These are phyloP conservation scores for Aspergillus uvarum DNA, from an alignment of 2,329 filamentous ascomycete genomes.

Conservation along the genomic window DNA sequence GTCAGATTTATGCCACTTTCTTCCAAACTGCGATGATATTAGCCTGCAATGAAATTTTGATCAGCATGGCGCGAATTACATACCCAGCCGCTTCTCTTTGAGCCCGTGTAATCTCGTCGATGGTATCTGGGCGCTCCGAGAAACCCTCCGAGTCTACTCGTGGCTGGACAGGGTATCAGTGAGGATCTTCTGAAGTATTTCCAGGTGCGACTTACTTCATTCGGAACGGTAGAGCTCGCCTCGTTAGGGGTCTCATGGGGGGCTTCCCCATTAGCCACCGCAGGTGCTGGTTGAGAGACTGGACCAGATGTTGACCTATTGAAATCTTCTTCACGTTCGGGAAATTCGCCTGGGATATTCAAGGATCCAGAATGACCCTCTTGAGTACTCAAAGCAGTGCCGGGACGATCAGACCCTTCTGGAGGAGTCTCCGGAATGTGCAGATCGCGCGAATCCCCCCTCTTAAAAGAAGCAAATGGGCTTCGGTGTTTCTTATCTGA, in stretches of 20 bases:
- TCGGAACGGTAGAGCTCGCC: conserved; percentile 22
- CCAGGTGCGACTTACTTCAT: conserved; percentile 20
- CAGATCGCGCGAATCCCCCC: conserved; percentile 41
- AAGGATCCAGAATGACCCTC: conserved; percentile 22
- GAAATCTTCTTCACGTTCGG: conserved; percentile 23
- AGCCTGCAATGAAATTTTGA: conserved; percentile 8
- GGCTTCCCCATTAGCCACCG: conserved; percentile 31
- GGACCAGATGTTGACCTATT: conserved; percentile 22
- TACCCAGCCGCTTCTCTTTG: conserved; percentile 47
- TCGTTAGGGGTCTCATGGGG: conserved; percentile 18
- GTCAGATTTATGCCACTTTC: conserved; percentile 48
- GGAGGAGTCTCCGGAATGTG: conserved; percentile 38
- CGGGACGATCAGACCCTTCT: conserved; percentile 32
- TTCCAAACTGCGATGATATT: conserved; percentile 36
- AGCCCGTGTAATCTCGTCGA: conserved; percentile 46
- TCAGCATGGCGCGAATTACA: conserved; percentile 6
- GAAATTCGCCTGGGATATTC: conserved; percentile 28
- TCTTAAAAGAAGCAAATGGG: conserved; percentile 45
- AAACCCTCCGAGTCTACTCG: conserved; percentile 44
- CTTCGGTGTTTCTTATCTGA: conserved; percentile 45
- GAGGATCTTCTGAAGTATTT: too few relatives aligned
- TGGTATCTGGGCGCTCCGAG: conserved; percentile 40
- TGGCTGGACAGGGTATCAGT: conserved; percentile 22
- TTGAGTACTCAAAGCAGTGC: conserved; percentile 30
- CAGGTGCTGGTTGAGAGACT: conserved; percentile 19